Evolutionary conservation across 2,329 filamentous ascomycete species (phyloP), one percentile per base, ranked within the genome.

Genomic region (Colletotrichum liriopes): DNA sequence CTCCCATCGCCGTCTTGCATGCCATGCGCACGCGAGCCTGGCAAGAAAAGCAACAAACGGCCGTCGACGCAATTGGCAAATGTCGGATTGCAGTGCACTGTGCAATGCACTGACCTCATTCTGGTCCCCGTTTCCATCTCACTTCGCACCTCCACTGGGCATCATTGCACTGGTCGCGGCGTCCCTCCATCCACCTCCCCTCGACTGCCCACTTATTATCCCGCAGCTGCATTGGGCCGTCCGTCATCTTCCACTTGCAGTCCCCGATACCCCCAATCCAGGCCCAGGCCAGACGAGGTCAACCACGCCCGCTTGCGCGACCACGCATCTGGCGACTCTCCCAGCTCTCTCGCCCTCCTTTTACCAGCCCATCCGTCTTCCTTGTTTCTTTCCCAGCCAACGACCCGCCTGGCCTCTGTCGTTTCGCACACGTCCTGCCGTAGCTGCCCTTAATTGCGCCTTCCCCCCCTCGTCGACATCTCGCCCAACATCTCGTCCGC

Each of bases 101-200:
- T 55, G 49, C 45, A 58, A 37, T 60, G 64, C 68, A 71, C 64
- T 68, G 65, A 68, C 43, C 68, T 67, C 68, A 71, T 45, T 51
- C 64, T 62, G 56, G 47, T 52, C 56, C 68, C 51, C 43, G 47
- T 56, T 43, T 12, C 58, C 64, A 59, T 37, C 39, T 56, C 26
- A 60, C 39, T 54, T 59, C 8, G 11, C 29, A 56, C 54, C 67
- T 60, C 67, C 64, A 68, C 64, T 55, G 47, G 29, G 29, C 68
- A 63, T 71, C 52, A 68, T 68, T 63, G 56, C 65, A 43, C 56
- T 54, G 37, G 49, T 39, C 39, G 65, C 51, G 32, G 39, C 39
- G 20, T 58, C 52, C 41, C 37, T 39, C 54, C 52, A 11, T n/a
- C 45, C 45, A 14, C 49, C 3, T 32, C 29, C 51, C 51, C 51